A percentile compares a stretch with the other conserved stretches of the same genome.
phyloP scores from a whole-genome alignment of 1,139 yeast species.

The Geotrichum phurueaensis region DNA sequence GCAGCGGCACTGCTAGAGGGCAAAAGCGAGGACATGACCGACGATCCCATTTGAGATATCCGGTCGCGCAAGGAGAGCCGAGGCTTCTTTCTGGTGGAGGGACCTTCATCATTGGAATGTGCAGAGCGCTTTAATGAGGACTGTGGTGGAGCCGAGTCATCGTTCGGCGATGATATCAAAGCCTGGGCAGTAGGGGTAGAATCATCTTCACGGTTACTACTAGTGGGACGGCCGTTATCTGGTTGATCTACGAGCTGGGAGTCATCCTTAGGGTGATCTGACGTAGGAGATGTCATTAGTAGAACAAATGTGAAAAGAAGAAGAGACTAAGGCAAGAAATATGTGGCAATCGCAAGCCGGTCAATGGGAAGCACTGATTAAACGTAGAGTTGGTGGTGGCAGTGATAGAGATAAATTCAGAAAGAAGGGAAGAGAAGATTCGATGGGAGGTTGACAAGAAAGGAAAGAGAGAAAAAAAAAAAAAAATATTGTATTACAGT shows the following conservation, averaged over 20 bases:
- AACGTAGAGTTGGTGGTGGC: neutral
- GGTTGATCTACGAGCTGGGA: neutral
- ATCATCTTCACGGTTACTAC: neutral
- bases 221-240: neutral
- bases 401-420: neutral
- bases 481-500: too few relatives aligned
- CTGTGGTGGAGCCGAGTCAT: neutral
- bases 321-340: neutral
- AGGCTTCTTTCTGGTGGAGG: conserved; percentile 4
- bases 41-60: conserved; percentile 16
- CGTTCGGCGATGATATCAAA: neutral
- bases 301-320: neutral
- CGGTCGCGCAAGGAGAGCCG: conserved; percentile 11
- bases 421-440: neutral
- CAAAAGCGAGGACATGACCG: conserved; percentile 15
- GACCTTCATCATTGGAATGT: conserved; percentile 1
- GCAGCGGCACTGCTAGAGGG: conserved; percentile 4
- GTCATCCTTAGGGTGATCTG: neutral
- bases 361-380: neutral
- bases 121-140: conserved; percentile 2
- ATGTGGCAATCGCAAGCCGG: neutral
- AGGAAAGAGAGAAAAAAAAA: neutral
- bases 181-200: neutral
- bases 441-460: neutral
- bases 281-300: neutral